Conservation (phyloP, 768 basidiomycete species). For the Lentinus tigrinus region DNA sequence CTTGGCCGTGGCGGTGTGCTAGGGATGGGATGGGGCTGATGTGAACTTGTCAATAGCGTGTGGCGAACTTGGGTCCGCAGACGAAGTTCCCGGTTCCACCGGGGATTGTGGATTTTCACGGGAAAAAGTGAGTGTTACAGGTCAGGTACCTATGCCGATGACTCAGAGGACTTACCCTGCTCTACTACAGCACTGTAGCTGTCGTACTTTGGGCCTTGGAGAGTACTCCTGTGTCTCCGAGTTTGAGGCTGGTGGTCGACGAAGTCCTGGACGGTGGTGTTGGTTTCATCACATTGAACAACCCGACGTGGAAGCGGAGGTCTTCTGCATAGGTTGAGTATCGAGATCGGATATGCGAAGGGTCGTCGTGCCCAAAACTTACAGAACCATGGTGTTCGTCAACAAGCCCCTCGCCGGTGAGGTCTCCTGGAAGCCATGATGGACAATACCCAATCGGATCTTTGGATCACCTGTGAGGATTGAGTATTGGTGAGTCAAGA, state of each 20-base stretch:
- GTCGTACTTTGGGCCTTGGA: conserved; percentile 73
- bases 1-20: no score
- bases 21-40: background rate
- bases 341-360: no score
- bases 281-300: conserved; percentile 51
- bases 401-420: no score
- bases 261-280: conserved; percentile 65
- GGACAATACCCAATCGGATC: no score
- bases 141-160: no score
- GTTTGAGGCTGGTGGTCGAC: conserved; percentile 54
- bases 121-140: conserved; percentile 54
- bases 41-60: conserved; percentile 19
- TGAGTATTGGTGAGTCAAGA: no score
- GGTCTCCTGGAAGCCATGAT: no score
- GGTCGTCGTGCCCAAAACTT: no score
- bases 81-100: conserved; percentile 80
- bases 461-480: no score
- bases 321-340: no score
- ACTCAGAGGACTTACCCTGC: background rate
- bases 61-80: conserved; percentile 53
- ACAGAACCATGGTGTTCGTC: no score
- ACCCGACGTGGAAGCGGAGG: conserved; percentile 37
- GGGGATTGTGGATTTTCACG: conserved; percentile 74
- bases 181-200: conserved; percentile 31
- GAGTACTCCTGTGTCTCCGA: conserved; percentile 45